Base-by-base conservation (phyloP, 106 monocot genomes). In the Allium cepa region DNA sequence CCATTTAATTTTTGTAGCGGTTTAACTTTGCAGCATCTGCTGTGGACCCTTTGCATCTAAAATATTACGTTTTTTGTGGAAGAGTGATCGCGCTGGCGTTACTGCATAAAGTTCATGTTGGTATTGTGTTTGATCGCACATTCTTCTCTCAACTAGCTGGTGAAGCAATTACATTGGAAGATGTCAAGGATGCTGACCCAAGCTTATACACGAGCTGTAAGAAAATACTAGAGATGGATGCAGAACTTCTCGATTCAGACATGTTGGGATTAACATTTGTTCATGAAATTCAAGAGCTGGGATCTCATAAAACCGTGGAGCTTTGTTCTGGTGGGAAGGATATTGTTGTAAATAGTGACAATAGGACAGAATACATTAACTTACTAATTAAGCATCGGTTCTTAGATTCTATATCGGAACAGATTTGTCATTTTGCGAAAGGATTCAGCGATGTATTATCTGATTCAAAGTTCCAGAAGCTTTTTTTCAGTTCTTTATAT, bases 1-100 rank as follows among this genome's bases (percentile, higher is more conserved):
- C 36, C 36, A 36, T 36, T 36, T 36, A 2, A 36, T 36, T 36
- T 36, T 36, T 22, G 22, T 22, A 22, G 22, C 22, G 22, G 22
- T 22, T 22, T 22, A 22, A 10, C 26, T 15, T 64, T 72, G 72
- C 85, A 94, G 94, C 80, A 69, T 94, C 94, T 71, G 62, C 50
- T 71, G 83, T 85, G 61, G 88, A 94, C 62, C 79, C 94, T 46
- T 66, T 94, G 74, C 85, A 94, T 75, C 87, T 83, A 17, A 77
- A 85, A 49, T 94, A 94, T 74, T 94, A 90, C 64, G 48, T 13
- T 4, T 84, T 88, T 63, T 79, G 73, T 69, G 88, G 84, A 55
- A 71, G 88, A 22, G 53, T 88, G 22, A 75, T 88, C 77, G 84
- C 81, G 47, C 68, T 88, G 52, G 84, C 84, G 46, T 77, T 88